Conservation (phyloP, 495 filamentous ascomycete genomes). For the Choiromyces venosus region DNA sequence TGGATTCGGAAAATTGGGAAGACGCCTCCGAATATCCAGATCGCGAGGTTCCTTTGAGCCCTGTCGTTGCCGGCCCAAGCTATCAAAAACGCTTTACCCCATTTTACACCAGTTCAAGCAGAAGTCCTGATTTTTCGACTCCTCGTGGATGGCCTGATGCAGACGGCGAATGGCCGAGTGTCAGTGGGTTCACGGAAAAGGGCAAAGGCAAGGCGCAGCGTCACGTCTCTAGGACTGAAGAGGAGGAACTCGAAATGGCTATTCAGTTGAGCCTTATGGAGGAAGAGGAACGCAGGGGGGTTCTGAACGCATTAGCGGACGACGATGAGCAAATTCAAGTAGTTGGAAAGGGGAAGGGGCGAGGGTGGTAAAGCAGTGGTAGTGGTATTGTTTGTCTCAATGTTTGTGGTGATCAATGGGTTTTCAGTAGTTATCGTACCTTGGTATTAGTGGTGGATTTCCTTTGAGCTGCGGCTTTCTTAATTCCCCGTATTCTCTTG, state of each 20-base stretch:
- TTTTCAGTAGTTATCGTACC: neutral
- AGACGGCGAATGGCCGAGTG: constrained; percentile 19
- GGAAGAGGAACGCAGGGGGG: constrained; percentile 54
- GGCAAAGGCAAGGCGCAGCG: constrained; percentile 13
- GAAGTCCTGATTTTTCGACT: neutral
- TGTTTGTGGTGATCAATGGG: neutral
- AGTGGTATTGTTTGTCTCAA: neutral
- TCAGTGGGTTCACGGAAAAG: constrained; percentile 6
- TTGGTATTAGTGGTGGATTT: neutral
- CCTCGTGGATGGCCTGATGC: neutral
- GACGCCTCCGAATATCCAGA: constrained; percentile 6
- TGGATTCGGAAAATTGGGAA: constrained; percentile 17
- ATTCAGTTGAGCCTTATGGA: constrained; percentile 79
- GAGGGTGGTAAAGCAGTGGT: neutral
- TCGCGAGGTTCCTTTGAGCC: neutral
- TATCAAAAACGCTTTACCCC: neutral
- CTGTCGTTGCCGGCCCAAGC: neutral
- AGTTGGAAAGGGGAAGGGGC: constrained; percentile 32
- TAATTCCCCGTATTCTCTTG: neutral
- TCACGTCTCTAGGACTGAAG: constrained; percentile 34
- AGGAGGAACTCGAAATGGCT: constrained; percentile 72
- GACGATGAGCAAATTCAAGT: neutral
- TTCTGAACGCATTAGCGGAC: constrained; percentile 10
- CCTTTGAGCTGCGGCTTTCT: neutral
- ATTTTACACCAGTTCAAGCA: neutral